A percentile compares a stretch with the other conserved stretches of the same genome.
phyloP scores from a whole-genome alignment of 2,329 filamentous ascomycete genomes.

The Colletotrichum endophyticum region DNA sequence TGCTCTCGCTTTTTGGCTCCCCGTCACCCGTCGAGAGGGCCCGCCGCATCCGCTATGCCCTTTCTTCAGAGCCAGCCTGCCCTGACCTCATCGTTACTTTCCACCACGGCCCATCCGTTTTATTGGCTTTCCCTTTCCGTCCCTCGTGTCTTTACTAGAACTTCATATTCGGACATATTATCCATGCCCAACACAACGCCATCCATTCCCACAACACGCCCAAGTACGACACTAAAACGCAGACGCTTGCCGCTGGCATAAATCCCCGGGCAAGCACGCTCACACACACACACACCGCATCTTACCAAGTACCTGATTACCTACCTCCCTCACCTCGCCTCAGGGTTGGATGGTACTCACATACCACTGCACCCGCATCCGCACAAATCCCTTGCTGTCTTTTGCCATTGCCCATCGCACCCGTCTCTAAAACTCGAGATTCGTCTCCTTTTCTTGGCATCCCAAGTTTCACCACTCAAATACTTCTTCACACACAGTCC shows the following conservation, averaged over 20 bases:
- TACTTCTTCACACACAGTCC: not conserved
- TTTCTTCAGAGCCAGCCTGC: not conserved
- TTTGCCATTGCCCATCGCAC: not conserved
- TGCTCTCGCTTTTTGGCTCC: not conserved
- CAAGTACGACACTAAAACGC: not conserved
- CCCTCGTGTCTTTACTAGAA: not conserved
- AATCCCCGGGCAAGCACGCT: not conserved
- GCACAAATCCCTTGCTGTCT: not conserved
- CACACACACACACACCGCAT: not conserved
- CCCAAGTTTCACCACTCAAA: not conserved
- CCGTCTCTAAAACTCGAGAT: constrained; percentile 1
- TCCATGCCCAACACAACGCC: not conserved
- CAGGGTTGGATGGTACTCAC: not conserved
- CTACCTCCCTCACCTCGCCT: not conserved
- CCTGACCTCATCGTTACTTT: not conserved
- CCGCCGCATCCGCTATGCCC: not conserved
- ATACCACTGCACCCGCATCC: not conserved
- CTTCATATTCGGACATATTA: not conserved
- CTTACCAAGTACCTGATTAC: not conserved
- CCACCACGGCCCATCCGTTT: not conserved
- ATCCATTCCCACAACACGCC: not conserved
- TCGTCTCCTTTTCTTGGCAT: constrained; percentile 16
- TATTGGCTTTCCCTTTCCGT: not conserved
- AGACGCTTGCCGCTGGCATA: not conserved
- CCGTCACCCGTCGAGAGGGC: not conserved